phyloP scores from a whole-genome alignment of 495 filamentous ascomycete species.

The Neohortaea acidophila region DNA sequence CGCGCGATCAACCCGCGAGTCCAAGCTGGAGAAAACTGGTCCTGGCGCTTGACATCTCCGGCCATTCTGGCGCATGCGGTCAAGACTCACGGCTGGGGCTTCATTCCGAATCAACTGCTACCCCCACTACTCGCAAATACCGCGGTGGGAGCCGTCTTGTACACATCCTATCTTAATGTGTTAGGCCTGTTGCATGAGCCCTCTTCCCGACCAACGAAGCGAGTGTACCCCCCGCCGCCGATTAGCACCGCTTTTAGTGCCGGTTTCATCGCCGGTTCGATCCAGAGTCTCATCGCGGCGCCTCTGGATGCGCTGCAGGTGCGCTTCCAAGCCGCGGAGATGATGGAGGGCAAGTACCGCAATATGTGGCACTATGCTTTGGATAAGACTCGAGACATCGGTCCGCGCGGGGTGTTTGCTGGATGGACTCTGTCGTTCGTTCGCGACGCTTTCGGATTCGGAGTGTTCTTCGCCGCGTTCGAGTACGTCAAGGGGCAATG shows the following conservation, averaged over 20 bases:
- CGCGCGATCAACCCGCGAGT: slow-evolving; percentile 51
- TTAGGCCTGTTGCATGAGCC: slow-evolving; percentile 59
- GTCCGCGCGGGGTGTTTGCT: slow-evolving; percentile 63
- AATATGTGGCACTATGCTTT: slow-evolving; percentile 71
- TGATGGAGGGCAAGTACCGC: slow-evolving; percentile 50
- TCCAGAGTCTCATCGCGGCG: slow-evolving; percentile 69
- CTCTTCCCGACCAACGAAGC: slow-evolving; percentile 48
- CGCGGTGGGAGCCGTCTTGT: slow-evolving; percentile 64
- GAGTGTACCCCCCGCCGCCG: slow-evolving; percentile 60
- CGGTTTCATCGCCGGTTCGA: slow-evolving; percentile 58
- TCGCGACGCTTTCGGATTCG: slow-evolving; percentile 70
- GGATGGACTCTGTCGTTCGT: slow-evolving; percentile 65
- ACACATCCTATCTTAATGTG: slow-evolving; percentile 74
- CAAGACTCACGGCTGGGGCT: slow-evolving; percentile 63
- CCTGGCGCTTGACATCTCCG: slow-evolving; percentile 59
- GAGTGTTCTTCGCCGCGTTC: slow-evolving; percentile 71
- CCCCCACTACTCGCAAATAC: slow-evolving; percentile 78
- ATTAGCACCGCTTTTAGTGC: slow-evolving; percentile 53
- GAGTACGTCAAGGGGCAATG: slow-evolving; percentile 75
- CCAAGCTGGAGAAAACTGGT: slow-evolving; percentile 42
- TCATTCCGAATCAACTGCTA: slow-evolving; percentile 76
- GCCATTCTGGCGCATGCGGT: slow-evolving; percentile 68
- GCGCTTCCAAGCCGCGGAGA: slow-evolving; percentile 54
- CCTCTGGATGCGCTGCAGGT: slow-evolving; percentile 81
- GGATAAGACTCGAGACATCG: slow-evolving; percentile 64